A percentile compares a stretch with the other conserved stretches of the same genome.
phyloP scores from a whole-genome alignment of 2,329 filamentous ascomycete species.

The Salinomyces thailandicus region DNA sequence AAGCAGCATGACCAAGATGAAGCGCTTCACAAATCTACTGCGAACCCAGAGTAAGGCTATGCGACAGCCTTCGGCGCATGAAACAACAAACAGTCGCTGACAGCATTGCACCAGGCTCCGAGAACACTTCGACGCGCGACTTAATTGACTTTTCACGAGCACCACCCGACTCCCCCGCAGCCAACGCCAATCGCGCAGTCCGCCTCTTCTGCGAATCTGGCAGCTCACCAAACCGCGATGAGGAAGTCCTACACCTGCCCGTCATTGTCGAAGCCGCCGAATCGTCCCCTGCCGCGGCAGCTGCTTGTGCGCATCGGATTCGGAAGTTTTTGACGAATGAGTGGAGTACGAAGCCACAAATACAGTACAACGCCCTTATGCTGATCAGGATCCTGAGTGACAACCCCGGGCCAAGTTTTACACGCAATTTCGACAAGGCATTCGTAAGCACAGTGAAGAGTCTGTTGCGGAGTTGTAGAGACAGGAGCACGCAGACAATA shows the following conservation, averaged over 20 bases:
- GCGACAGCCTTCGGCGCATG: neutral
- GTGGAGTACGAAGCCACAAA: slow-evolving; percentile 48
- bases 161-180: slow-evolving; percentile 49
- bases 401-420: slow-evolving; percentile 84
- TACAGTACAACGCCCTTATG: slow-evolving; percentile 96
- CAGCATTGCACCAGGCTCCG: slow-evolving; percentile 1
- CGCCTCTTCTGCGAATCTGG: slow-evolving; percentile 73
- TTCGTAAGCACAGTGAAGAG: slow-evolving; percentile 69
- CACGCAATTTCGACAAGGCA: slow-evolving; percentile 76
- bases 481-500: slow-evolving; percentile 72
- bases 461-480: slow-evolving; percentile 58
- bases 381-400: slow-evolving; percentile 82
- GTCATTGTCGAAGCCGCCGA: slow-evolving; percentile 91
- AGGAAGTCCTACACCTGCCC: slow-evolving; percentile 86
- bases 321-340: slow-evolving; percentile 73
- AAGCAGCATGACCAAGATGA: slow-evolving; percentile 11
- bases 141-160: slow-evolving; percentile 13
- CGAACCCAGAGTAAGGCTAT: slow-evolving; percentile 14
- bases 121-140: neutral
- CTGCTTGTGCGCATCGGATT: slow-evolving; percentile 68
- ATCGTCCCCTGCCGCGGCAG: slow-evolving; percentile 75
- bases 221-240: slow-evolving; percentile 51
- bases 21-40: slow-evolving; percentile 17
- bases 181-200: slow-evolving; percentile 54
- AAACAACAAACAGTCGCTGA: neutral